phyloP scores from a whole-genome alignment of 306 rosid genomes.

The Carpinus viminea region DNA sequence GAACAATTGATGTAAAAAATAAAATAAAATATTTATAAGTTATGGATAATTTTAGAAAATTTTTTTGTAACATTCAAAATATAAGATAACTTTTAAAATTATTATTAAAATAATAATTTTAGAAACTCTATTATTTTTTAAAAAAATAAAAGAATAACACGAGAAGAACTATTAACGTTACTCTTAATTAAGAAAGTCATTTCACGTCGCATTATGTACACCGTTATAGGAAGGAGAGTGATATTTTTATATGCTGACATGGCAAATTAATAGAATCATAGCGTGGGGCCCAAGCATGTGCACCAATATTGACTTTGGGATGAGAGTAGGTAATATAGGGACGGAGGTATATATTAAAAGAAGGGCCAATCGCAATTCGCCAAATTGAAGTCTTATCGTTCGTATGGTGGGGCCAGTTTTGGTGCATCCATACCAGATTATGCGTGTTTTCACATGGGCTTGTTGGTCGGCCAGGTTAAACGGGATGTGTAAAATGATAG shows the following conservation, averaged over 20 bases:
- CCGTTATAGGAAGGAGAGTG: too few relatives aligned
- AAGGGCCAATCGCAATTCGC: not conserved
- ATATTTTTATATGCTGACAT: not conserved
- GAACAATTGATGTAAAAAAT: too few relatives aligned
- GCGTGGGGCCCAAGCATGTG: conserved; percentile 28
- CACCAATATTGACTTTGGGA: conserved; percentile 9
- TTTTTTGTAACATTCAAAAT: too few relatives aligned
- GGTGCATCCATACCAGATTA: conserved; percentile 19
- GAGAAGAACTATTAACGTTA: too few relatives aligned
- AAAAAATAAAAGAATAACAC: too few relatives aligned
- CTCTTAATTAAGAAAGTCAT: too few relatives aligned
- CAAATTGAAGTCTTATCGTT: not conserved
- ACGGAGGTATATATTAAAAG: not conserved
- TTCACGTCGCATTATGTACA: too few relatives aligned
- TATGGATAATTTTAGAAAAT: too few relatives aligned
- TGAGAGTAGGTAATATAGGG: not conserved
- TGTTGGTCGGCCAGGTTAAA: conserved; percentile 16
- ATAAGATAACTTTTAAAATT: too few relatives aligned
- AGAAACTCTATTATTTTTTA: too few relatives aligned
- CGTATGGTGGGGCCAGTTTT: conserved; percentile 22
- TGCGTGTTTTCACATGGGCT: conserved; percentile 50
- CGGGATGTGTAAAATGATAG: not conserved
- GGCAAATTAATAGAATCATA: not conserved
- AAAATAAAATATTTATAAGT: too few relatives aligned
- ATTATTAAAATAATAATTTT: too few relatives aligned